Evolutionary conservation across 306 rosid species (phyloP), one percentile per base, ranked within the genome.

Genomic region (Vigna reflexopilosa): DNA sequence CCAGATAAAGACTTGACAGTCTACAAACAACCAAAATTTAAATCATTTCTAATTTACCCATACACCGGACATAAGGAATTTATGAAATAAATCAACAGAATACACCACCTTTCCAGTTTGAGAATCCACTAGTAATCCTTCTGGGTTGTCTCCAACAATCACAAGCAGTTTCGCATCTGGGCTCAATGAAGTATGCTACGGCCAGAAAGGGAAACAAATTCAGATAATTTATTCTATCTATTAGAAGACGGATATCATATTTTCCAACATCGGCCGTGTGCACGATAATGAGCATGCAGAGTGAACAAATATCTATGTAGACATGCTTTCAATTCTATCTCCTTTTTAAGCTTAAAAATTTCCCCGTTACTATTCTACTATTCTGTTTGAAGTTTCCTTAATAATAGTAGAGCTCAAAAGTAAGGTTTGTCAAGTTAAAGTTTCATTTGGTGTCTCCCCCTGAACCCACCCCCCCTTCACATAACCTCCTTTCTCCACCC

Each of bases 141-240:
- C 92, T 4, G 96, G 97, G 78, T 90, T 84, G 83, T 93, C 97
- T 56, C 96, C 97, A 57, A 90, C 97, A 75, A 90, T 77, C 17
- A 74, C 87, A 62, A 90, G 85, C 44, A 93, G 86, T 79, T 90
- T 90, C 55, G 90, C 91, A 86, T 86, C 90, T 1, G 96, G 96
- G 48, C 96, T 93, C 88, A 90, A 73, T 67, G 94, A 87, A 71
- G 92, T 81, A 81, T 93, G 97, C 97, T 93, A 85, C 81, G 58
- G 69, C 59, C 47, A 80, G 61, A 61, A 66, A 49, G 61, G 58
- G 0, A 44, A 30, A 71, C 38, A 64, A 8, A 67, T 54, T 54
- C 56, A 16, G 56, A 63, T 45, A 8, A 68, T 19, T 55, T 73
- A 48, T 59, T n/a, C 44, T 20, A 67, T 9, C 15, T 6, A 34